These are phyloP conservation scores for Porpolomopsis calyptriformis DNA, from an alignment of 768 basidiomycete species.

Conservation along the genomic window DNA sequence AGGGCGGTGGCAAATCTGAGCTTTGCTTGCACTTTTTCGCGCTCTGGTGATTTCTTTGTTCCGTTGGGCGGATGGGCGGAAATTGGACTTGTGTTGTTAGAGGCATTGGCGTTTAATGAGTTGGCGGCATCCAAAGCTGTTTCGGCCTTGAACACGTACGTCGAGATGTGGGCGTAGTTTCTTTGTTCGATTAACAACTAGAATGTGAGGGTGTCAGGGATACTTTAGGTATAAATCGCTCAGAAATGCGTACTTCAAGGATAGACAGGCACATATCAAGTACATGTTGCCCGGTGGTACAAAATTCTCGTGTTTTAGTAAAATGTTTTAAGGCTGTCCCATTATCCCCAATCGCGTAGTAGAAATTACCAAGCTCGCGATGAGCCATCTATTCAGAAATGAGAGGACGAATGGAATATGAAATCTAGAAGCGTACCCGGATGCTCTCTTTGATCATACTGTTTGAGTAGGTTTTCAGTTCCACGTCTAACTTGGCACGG, in stretches of 20 bases:
- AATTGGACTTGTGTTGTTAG: constrained; percentile 10
- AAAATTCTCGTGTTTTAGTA: constrained; percentile 89
- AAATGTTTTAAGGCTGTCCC: constrained; percentile 65
- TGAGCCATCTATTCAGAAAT: constrained; percentile 67
- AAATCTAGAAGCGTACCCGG: constrained; percentile 41
- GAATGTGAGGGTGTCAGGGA: not conserved
- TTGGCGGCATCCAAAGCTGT: constrained; percentile 65
- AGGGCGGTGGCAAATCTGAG: constrained; percentile 76
- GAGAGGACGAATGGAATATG: not conserved
- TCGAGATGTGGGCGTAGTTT: constrained; percentile 77
- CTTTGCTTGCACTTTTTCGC: constrained; percentile 63
- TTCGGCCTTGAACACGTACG: constrained; percentile 96
- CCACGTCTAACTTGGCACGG: constrained; percentile 77
- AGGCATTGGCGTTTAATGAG: constrained; percentile 20
- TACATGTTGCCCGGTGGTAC: constrained; percentile 84
- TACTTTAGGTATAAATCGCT: not conserved
- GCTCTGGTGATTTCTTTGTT: constrained; percentile 46
- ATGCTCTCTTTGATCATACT: constrained; percentile 99
- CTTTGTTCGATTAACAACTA: constrained; percentile 79
- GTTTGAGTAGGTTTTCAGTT: constrained; percentile 87
- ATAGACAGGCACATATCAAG: constrained; percentile 85
- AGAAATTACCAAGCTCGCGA: constrained; percentile 76
- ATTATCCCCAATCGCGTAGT: constrained; percentile 64
- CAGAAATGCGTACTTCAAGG: constrained; percentile 44
- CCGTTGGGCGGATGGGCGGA: constrained; percentile 16